Base-by-base conservation (phyloP, 257 asterid genomes). In the Salvia rosmarinus region DNA sequence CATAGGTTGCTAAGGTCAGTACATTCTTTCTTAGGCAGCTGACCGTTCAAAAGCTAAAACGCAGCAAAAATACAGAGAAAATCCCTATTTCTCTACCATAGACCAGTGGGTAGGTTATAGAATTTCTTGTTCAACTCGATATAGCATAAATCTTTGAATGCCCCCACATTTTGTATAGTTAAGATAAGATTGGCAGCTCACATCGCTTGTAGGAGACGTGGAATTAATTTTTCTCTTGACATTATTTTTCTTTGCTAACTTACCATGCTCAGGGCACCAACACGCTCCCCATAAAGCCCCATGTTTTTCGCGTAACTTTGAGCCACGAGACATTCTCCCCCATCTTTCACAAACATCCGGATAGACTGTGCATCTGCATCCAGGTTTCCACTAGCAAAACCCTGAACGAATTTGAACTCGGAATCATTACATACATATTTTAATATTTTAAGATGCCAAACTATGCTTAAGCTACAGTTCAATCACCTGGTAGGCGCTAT, bases 271-370 rank as follows among this genome's bases (percentile, higher is more conserved):
- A 94, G 83, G 70, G 99, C 99, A 30, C 99, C 99, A 73, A 94
- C 95, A 80, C 99, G 96, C 87, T 94, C 99, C 72, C 99, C 99
- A 73, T 94, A 94, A 44, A 95, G 96, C 74, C 99, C 99, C 95
- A 95, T 73, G 79, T 95, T 95, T 90, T 95, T 91, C 3, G 99
- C 99, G 78, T 87, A 95, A 83, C 99, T 95, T 84, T 95, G 99
- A 71, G 98, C 98, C 54, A 81, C 79, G 40, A 95, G 83, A 70
- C 95, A 89, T 80, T 95, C 98, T 50, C 97, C 96, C n/a, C 99
- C 99, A 67, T 91, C 98, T 19, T 83, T 93, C 35, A 85, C 98
- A 55, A 95, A 95, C 84, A 86, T 78, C 75, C 97, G 87, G 65
- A 89, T 87, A 23, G 98, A 74, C 67, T 85, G 88, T 28, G 99